Evolutionary conservation across 768 basidiomycete species (phyloP), one percentile per base, ranked within the genome.

Genomic region (Coprinopsis marcescibilis): DNA sequence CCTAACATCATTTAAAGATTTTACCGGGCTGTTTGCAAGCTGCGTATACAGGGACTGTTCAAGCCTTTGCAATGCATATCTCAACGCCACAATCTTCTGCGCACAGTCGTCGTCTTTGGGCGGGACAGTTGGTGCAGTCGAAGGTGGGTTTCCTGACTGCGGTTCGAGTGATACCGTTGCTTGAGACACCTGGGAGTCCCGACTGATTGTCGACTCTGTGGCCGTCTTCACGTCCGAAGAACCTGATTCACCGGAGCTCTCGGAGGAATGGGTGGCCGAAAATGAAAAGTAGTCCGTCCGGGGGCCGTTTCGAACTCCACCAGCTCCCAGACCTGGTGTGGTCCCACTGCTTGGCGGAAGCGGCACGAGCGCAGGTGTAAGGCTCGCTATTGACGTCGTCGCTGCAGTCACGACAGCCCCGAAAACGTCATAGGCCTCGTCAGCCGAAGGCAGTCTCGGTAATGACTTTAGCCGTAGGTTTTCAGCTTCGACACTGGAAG

Each of bases 21-120:
- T 53, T 5, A 60, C 57, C 1, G 75, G 67, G 0, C 78, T 78
- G 15, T 65, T 63, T 2, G 69, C 63, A 2, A 86, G 67, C 52
- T 81, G 75, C 0, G 57, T 52, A 57, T 85, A 85, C 4, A 86
- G 62, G 3, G 65, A 61, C 47, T 82, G 81, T 58, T 86, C 83
- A 0, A 71, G 69, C 1, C 69, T 60, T 44, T 82, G 78, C 57
- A 85, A 81, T 1, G 74, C 68, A 45, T 75, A 68, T 3, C 81
- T 73, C 21, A 87, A 65, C 20, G 63, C 66, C 1, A 65, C 60
- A 2, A 86, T 66, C 6, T 76, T 68, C 24, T 61, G 49, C 10
- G 68, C 53, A 2, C 73, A 65, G 29, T 67, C 64, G n/a, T n/a
- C n/a, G 15, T 57, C 58, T 43, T 64, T 55, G 13, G 55, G 51